These are phyloP conservation scores for Talaromyces ruber DNA, from an alignment of 495 filamentous ascomycete species.

Conservation along the genomic window DNA sequence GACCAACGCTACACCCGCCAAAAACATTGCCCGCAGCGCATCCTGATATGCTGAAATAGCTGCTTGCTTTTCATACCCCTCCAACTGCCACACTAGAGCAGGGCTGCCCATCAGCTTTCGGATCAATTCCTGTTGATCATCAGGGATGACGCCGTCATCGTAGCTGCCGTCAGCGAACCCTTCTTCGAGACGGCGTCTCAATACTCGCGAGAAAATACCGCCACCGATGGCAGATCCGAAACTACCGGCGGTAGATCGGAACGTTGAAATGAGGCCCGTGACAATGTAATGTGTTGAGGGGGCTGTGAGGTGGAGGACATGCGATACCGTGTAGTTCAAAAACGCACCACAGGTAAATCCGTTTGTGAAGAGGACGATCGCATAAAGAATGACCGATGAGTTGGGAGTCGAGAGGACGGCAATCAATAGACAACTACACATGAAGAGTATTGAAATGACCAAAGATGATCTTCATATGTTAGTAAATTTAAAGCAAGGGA, in stretches of 20 bases:
- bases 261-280: constrained; percentile 60
- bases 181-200: constrained; percentile 43
- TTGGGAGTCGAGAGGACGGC: constrained; percentile 40
- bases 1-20: constrained; percentile 46
- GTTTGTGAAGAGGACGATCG: constrained; percentile 51
- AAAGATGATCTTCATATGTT: constrained; percentile 38
- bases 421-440: constrained; percentile 38
- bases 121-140: constrained; percentile 40
- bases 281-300: constrained; percentile 59
- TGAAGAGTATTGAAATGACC: constrained; percentile 44
- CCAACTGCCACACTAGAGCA: constrained; percentile 45
- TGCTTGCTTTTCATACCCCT: constrained; percentile 44
- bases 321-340: constrained; percentile 70
- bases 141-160: background rate
- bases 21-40: constrained; percentile 49
- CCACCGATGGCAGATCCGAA: constrained; percentile 73
- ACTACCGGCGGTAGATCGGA: constrained; percentile 64
- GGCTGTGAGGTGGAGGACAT: constrained; percentile 59
- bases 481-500: background rate
- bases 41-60: constrained; percentile 55
- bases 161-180: constrained; percentile 49
- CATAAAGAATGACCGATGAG: constrained; percentile 35
- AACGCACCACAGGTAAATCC: constrained; percentile 61
- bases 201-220: constrained; percentile 57
- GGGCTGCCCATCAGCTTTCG: constrained; percentile 60